Base-by-base conservation (phyloP, 2,329 filamentous ascomycete species). In the Colletotrichum cuscutae region DNA sequence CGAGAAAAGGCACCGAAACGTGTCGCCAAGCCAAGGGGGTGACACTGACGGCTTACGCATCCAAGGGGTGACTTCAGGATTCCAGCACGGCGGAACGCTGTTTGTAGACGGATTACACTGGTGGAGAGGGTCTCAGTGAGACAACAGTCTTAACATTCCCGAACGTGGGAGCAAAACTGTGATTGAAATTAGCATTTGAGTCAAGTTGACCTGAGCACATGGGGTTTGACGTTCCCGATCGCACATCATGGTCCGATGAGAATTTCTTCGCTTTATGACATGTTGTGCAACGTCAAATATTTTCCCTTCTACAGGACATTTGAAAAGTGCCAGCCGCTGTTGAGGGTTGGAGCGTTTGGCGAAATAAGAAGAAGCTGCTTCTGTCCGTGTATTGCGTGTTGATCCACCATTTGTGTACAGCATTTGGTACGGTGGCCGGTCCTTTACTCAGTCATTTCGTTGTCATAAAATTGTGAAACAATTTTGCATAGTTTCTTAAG, bases 81-180 rank as follows among this genome's bases (percentile, higher is more conserved):
- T 72, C 69, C 46, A 57, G 32, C 26, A 32, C 24, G 42, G 56
- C 35, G 62, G 52, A 26, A 49, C 32, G 56, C 42, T 67, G 37
- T 59, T 60, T 35, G 46, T 54, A 42, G 37, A 35, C 11, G 37
- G 58, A 19, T 46, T 58, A 28, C 22, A 46, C 42, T 13, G 35
- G 26, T 12, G 28, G 35, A 65, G 35, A 52, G 37, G 35, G 37
- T 24, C 60, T 30, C 49, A 35, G 58, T 72, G 56, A 65, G 54
- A 71, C 71, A 70, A 28, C n/a, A 65, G 54, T 71, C 56, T 70
- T 32, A 19, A 65, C 60, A 72, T 65, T 72, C 67, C 66, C 67
- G 61, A 24, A 59, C 59, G 65, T 42, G 65, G 65, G 53, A 69
- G 49, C 42, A 61, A 37, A 24, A 42, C 60, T 56, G 58, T 26